These are phyloP conservation scores for Begonia loranthoides DNA, from an alignment of 306 rosid genomes.

Conservation along the genomic window DNA sequence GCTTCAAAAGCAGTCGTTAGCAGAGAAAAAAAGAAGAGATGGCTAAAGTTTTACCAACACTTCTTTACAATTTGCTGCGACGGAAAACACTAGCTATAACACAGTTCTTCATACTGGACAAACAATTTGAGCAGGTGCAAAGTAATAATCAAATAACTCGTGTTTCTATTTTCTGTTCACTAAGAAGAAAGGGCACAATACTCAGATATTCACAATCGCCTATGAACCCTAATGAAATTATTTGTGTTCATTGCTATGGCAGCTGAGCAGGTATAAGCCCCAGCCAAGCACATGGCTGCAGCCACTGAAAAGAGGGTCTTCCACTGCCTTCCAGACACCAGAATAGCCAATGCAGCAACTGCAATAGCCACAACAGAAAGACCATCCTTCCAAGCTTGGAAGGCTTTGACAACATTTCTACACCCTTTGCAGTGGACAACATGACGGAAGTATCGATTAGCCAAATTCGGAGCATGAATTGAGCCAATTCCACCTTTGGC, in stretches of 20 bases:
- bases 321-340: conserved; percentile 66
- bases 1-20: conserved; percentile 67
- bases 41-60: conserved; percentile 70
- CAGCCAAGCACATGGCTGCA: conserved; percentile 46
- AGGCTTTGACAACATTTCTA: conserved; percentile 56
- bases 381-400: conserved; percentile 56
- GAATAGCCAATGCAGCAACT: conserved; percentile 42
- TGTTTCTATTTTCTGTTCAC: no score
- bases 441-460: conserved; percentile 79
- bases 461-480: conserved; percentile 69
- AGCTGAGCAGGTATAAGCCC: conserved; percentile 58
- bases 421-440: conserved; percentile 77
- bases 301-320: conserved; percentile 40
- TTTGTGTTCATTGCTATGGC: conserved; percentile 67
- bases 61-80: no score
- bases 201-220: conserved; percentile 41
- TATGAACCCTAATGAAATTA: conserved; percentile 74
- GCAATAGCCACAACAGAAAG: conserved; percentile 43
- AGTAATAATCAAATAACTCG: no score
- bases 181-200: no score
- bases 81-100: no score
- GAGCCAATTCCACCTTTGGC: conserved; percentile 85
- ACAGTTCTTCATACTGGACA: no score
- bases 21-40: conserved; percentile 79
- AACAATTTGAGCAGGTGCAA: no score